Base-by-base conservation (phyloP, 2,329 filamentous ascomycete genomes). In the Hirsutella rhossiliensis region DNA sequence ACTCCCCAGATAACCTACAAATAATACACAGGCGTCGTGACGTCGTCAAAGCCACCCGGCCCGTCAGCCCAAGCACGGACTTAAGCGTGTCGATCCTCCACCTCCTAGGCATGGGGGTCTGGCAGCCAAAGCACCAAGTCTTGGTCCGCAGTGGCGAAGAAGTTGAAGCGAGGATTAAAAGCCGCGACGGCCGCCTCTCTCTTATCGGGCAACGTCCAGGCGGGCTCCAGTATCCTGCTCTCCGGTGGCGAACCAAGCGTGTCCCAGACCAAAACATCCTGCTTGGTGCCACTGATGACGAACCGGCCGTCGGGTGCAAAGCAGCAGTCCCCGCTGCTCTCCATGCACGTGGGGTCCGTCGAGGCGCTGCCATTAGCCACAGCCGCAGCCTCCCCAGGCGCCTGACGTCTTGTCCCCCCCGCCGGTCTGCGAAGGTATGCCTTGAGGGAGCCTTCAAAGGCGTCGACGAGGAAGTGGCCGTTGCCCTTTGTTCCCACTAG, bases 241-340 rank as follows among this genome's bases (percentile, higher is more conserved):
- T 76, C 69, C 8, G 68, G 62, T 2, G 72, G 60, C 2, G 73
- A 66, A 20, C 71, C 71, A 52, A 84, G 67, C 17, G 82, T 79
- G 62, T 98, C 89, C 90, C 92, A 98, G 0, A 95, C 80, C 5
- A 90, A 67, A 8, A 95, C 69, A 43, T 89, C 87, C 47, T 78
- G 72, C 45, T 82, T 69, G 0, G 66, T 78, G n/a, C 89, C 89
- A 46, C 89, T 86, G 32, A 98, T 64, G 3, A 97, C 80, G 59
- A 84, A 98, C 43, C 87, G 78, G 3, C 89, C 92, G 58, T 98
- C 92, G 0, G 88, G 87, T 0, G 84, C 80, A 60, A 97, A 92
- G 60, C 87, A 92, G 44, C 84, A 85, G 55, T 97, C 90, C 12
- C 89, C 80, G 52, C 76, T 80, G 52, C 73, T 74, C 51, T 79